Evolutionary conservation across 2,329 filamentous ascomycete species (phyloP).

Genomic region (Epichloe sylvatica): DNA sequence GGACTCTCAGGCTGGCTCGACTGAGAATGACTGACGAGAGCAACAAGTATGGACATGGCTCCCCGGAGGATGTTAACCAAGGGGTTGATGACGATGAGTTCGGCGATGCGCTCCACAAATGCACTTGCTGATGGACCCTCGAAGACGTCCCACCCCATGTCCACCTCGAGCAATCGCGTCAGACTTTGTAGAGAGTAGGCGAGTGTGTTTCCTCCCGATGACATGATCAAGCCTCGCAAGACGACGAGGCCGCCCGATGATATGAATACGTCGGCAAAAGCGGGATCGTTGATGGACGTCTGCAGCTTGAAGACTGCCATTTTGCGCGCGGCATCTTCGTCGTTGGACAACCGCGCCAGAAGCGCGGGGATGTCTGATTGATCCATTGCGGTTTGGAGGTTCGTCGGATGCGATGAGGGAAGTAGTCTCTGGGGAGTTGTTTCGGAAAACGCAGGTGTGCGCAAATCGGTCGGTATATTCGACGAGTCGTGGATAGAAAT

Average conservation of each 20-base stretch:
- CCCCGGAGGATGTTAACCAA: constrained; percentile 94
- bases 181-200: constrained; percentile 89
- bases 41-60: constrained; percentile 91
- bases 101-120: constrained; percentile 64
- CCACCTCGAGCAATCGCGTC: constrained; percentile 76
- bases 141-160: constrained; percentile 93
- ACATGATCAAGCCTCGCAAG: constrained; percentile 70
- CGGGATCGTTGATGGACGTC: constrained; percentile 84
- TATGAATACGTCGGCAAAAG: constrained; percentile 94
- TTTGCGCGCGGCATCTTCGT: constrained; percentile 84
- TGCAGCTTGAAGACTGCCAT: constrained; percentile 99
- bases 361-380: constrained; percentile 54
- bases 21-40: constrained; percentile 77
- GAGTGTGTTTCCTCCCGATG: constrained; percentile 79
- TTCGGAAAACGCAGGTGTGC: background rate
- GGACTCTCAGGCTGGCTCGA: constrained; percentile 28
- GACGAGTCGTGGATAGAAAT: background rate
- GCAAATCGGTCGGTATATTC: background rate
- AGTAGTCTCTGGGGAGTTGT: background rate
- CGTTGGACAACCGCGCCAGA: constrained; percentile 48
- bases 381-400: constrained; percentile 33
- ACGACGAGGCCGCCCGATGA: constrained; percentile 72
- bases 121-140: constrained; percentile 49
- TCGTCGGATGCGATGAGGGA: background rate
- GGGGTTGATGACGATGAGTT: constrained; percentile 86